phyloP scores from a whole-genome alignment of 495 filamentous ascomycete genomes.

The Aspergillus cristatus region DNA sequence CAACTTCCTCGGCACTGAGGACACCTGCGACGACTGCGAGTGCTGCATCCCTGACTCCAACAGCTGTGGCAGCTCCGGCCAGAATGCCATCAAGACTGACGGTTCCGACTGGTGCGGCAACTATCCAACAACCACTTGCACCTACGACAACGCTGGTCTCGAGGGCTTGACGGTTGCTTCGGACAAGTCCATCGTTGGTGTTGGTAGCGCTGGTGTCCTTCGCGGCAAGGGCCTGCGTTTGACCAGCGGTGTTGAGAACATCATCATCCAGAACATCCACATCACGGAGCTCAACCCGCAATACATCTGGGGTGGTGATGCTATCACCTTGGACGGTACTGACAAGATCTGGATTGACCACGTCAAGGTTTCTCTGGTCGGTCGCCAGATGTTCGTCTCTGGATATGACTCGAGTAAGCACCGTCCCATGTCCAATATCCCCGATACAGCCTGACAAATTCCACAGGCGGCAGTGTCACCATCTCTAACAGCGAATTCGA shows the following conservation, averaged over 20 bases:
- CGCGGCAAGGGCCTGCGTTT: constrained; percentile 31
- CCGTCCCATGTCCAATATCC: background rate
- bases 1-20: constrained; percentile 35
- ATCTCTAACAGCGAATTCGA: constrained; percentile 40
- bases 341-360: constrained; percentile 32
- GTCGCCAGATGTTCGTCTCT: constrained; percentile 22
- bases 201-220: constrained; percentile 27
- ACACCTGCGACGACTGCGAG: constrained; percentile 27
- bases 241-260: constrained; percentile 27
- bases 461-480: constrained; percentile 19
- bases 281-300: constrained; percentile 36
- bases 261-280: constrained; percentile 38
- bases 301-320: constrained; percentile 35
- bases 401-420: constrained; percentile 18
- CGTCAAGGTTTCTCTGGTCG: constrained; percentile 24
- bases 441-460: background rate
- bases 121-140: constrained; percentile 18
- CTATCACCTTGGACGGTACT: constrained; percentile 23
- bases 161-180: constrained; percentile 25
- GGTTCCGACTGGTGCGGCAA: constrained; percentile 22
- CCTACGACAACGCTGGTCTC: constrained; percentile 30
- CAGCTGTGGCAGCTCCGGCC: constrained; percentile 16
- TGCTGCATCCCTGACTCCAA: constrained; percentile 22
- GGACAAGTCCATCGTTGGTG: constrained; percentile 31
- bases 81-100: constrained; percentile 20